Evolutionary conservation across 2,329 filamentous ascomycete genomes (phyloP).

Genomic region (Aphanocladium album): DNA sequence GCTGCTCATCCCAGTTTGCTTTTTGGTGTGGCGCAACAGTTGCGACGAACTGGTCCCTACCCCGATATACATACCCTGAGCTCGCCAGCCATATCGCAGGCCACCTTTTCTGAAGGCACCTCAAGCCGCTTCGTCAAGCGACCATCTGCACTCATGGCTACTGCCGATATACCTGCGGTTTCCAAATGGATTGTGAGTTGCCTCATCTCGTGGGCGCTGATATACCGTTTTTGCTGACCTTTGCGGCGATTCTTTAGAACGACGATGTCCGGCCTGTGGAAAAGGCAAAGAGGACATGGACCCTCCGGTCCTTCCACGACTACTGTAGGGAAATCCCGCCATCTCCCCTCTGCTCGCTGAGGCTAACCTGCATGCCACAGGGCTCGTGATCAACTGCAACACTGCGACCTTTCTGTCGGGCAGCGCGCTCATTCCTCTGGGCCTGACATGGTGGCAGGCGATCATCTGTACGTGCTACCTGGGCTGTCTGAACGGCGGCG

Average conservation of each 20-base stretch:
- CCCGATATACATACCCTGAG: background rate
- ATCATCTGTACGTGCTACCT: constrained; percentile 28
- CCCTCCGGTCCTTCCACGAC: constrained; percentile 36
- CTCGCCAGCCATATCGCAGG: background rate
- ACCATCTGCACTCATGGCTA: background rate
- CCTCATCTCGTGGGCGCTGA: background rate
- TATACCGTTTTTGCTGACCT: background rate
- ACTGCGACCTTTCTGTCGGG: constrained; percentile 37
- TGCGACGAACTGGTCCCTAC: background rate
- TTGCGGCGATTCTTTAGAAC: constrained; percentile 31
- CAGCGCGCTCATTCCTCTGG: constrained; percentile 36
- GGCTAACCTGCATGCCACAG: constrained; percentile 19
- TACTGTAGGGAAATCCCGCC: constrained; percentile 29
- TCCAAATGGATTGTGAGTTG: constrained; percentile 29
- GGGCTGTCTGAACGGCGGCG: background rate
- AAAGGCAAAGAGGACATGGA: constrained; percentile 37
- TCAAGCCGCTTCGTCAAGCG: constrained; percentile 1
- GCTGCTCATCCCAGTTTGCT: background rate
- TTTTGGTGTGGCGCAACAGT: background rate
- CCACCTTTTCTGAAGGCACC: background rate
- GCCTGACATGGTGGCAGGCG: constrained; percentile 38
- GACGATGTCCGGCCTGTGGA: constrained; percentile 47
- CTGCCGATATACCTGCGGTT: constrained; percentile 25
- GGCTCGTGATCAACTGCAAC: constrained; percentile 43
- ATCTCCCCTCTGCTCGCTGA: background rate